Base-by-base conservation (phyloP, 768 basidiomycete genomes). In the Pleurotus eryngii region DNA sequence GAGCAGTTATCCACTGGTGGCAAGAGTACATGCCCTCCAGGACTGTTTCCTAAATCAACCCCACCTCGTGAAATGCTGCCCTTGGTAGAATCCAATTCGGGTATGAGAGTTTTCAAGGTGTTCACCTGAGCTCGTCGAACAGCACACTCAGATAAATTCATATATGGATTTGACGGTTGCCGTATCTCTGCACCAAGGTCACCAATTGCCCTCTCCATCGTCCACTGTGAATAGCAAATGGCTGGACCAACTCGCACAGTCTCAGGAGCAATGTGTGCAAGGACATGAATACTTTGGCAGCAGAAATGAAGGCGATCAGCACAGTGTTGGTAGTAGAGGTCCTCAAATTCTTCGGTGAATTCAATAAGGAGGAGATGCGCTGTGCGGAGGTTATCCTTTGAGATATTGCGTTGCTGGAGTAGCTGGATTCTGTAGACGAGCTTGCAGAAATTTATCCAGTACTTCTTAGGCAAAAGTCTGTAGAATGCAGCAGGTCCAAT, bases 141-240 rank as follows among this genome's bases (percentile, higher is more conserved):
- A 11, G 40, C 66, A 37, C 63, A 50, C 51, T 65, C 54, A 3
- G 66, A 54, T 2, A 68, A 51, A 49, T 68, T 68, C 14, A 55
- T 57, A 57, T 59, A 67, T 7, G 60, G 59, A 24, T 66, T 58
- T 14, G 66, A 65, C 18, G 42, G 64, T 20, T 63, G 65, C 14
- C 42, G 39, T 7, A 65, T 43, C 51, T 65, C 57, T 55, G 59
- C 38, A 1, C 60, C 59, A 18, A 67, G 56, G 46, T 62, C 57
- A 14, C 64, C 62, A 46, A 65, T 63, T 1, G 60, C 58, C 9
- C 59, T 49, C 49, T 65, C 64, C 59, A 66, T 57, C 18, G 56
- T 49, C 58, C 64, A 67, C 37, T 65, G 65, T 11, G 66, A 40
- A 9, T 22, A 45, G 12, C 30, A 49, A 18, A 27, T 46, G 18